Evolutionary conservation across 2,329 filamentous ascomycete species (phyloP), one percentile per base, ranked within the genome.

Genomic region (Truncatella angustata): DNA sequence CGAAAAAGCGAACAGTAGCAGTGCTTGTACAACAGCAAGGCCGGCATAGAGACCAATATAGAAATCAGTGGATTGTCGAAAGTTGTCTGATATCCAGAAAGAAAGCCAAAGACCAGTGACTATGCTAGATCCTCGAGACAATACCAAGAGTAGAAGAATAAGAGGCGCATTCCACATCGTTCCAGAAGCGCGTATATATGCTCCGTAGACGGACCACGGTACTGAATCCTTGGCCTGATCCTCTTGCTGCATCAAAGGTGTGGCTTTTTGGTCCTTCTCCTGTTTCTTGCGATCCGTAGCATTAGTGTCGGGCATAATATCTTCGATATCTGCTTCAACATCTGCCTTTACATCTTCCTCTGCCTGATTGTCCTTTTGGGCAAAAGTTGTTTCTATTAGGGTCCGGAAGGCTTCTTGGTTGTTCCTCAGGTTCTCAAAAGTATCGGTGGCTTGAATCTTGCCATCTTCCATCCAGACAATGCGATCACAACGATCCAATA

Each of bases 391-490:
- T 71, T 91, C 88, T 88, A 97, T 91, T 46, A 97, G 76, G 26
- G 86, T 79, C 63, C 85, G 85, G 73, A 97, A 97, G 4, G 82
- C 84, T 14, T 78, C 74, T 60, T 94, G 88, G 56, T 87, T 78
- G 6, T 76, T 76, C 86, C 96, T 96, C 16, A 97, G 78, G 53
- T 95, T 92, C 30, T 90, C 84, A 62, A 93, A 97, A 0, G 92
- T 97, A 59, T 94, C 92, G 35, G 97, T 77, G 4, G 91, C 90
- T 67, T 89, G 84, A 50, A 97, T 88, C 50, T 79, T 84, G 40
- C 94, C 94, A 14, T 86, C 84, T 51, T 97, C 89, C 83, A 99
- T 92, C 84, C 91, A 92, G 45, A 97, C 85, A 58, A 97, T 93
- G 30, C 93, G 82, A 66, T 97, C 93, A 62, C 91, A 97, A 30